phyloP scores from a whole-genome alignment of 768 basidiomycete species.

The Amyloporia xantha region DNA sequence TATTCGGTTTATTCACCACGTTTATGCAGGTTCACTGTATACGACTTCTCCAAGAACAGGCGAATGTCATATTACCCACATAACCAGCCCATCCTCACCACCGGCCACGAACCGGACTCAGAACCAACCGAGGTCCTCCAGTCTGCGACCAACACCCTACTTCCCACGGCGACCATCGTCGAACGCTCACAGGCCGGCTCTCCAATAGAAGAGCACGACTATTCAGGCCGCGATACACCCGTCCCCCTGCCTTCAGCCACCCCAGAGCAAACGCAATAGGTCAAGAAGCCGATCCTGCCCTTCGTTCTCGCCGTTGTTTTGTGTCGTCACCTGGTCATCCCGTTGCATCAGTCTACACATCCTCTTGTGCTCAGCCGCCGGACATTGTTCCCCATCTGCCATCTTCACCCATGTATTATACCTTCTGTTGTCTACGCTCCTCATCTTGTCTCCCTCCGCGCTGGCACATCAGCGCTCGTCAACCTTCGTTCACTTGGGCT shows the following conservation, averaged over 20 bases:
- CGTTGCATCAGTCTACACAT: not conserved
- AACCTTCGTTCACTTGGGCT: slow-evolving; percentile 6
- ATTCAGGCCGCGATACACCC: slow-evolving; percentile 8
- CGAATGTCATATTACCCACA: slow-evolving; percentile 86
- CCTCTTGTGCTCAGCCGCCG: not conserved
- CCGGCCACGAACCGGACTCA: slow-evolving; percentile 11
- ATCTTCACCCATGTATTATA: not conserved
- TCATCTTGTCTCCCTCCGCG: no score
- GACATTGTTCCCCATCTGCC: not conserved
- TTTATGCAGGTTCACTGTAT: slow-evolving; percentile 84
- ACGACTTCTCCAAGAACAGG: slow-evolving; percentile 70
- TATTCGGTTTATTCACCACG: not conserved
- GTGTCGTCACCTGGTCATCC: not conserved
- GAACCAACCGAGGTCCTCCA: slow-evolving; percentile 24
- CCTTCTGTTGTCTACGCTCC: not conserved
- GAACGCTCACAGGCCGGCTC: slow-evolving; percentile 38
- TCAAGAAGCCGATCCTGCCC: no score
- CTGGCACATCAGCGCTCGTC: no score
- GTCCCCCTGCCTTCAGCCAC: slow-evolving; percentile 23
- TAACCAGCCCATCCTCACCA: slow-evolving; percentile 52
- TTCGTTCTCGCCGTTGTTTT: not conserved
- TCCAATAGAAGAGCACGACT: slow-evolving; percentile 21
- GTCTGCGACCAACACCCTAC: slow-evolving; percentile 33
- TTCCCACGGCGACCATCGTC: slow-evolving; percentile 37
- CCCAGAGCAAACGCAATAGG: not conserved